Percentiles rank a stretch among this genome's conserved stretches.
Conservation (phyloP, 495 filamentous ascomycete genomes). For the Durotheca rogersii region DNA sequence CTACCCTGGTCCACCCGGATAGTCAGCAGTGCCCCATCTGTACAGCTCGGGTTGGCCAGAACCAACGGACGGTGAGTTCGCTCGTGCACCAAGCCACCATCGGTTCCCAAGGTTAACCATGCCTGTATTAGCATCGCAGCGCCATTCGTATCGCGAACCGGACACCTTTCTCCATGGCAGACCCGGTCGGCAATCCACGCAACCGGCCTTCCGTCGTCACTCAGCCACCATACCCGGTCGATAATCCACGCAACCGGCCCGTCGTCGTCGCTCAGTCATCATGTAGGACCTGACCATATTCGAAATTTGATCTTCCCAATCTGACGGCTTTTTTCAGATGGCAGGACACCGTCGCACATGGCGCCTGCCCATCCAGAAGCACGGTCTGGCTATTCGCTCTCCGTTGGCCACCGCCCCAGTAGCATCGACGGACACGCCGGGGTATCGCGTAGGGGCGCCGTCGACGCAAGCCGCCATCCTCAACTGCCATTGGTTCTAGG, state of each 20-base stretch:
- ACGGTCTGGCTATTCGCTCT: constrained; percentile 10
- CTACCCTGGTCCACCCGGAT: constrained; percentile 14
- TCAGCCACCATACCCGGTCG: constrained; percentile 1
- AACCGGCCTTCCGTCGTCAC: constrained; percentile 6
- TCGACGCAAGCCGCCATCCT: not conserved
- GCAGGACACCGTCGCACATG: not conserved
- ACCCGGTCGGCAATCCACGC: constrained; percentile 2
- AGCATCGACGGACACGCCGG: not conserved
- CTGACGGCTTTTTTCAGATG: constrained; percentile 20
- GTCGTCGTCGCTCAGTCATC: constrained; percentile 1
- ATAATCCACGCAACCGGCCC: constrained; percentile 7
- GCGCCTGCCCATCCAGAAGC: not conserved
- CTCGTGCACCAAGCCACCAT: constrained; percentile 4
- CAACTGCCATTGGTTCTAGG: constrained; percentile 1
- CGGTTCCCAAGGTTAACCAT: not conserved
- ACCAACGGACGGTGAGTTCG: constrained; percentile 9
- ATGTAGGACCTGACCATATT: constrained; percentile 10
- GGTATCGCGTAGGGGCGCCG: not conserved
- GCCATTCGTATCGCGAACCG: not conserved
- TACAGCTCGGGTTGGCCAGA: not conserved
- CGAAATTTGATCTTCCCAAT: constrained; percentile 1
- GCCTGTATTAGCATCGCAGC: not conserved
- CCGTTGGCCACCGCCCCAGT: constrained; percentile 2
- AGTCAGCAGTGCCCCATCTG: not conserved
- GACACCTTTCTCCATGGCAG: not conserved